phyloP scores from a whole-genome alignment of 2,329 filamentous ascomycete genomes.

The Xylariaceae sp. region DNA sequence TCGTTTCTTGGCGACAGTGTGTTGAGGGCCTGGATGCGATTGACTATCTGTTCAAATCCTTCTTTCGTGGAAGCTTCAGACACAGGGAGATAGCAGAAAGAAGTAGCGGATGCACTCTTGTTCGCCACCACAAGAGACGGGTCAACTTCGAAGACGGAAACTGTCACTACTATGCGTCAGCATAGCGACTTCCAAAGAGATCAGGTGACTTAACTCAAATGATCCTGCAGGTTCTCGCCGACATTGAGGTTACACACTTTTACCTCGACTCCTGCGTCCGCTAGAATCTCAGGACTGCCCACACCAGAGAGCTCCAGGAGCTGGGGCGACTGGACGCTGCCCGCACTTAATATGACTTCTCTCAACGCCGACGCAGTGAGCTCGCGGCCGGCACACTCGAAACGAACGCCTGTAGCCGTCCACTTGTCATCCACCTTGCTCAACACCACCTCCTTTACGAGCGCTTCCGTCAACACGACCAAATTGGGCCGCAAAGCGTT shows the following conservation, averaged over 20 bases:
- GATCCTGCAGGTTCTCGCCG: slow-evolving; percentile 59
- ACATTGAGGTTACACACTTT: slow-evolving; percentile 53
- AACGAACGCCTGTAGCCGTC: slow-evolving; percentile 50
- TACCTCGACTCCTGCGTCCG: slow-evolving; percentile 49
- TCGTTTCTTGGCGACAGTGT: slow-evolving; percentile 32
- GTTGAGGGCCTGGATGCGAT: not conserved
- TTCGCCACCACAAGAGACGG: slow-evolving; percentile 49
- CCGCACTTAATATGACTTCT: slow-evolving; percentile 67
- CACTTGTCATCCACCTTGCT: slow-evolving; percentile 38
- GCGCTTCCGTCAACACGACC: slow-evolving; percentile 53
- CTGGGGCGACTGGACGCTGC: slow-evolving; percentile 63
- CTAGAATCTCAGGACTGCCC: slow-evolving; percentile 54
- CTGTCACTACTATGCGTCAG: slow-evolving; percentile 23
- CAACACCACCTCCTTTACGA: slow-evolving; percentile 54
- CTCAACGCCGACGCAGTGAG: slow-evolving; percentile 42
- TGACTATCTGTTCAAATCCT: slow-evolving; percentile 30
- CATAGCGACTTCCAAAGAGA: not conserved
- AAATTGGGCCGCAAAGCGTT: slow-evolving; percentile 51
- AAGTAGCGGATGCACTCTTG: slow-evolving; percentile 36
- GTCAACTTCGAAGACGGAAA: slow-evolving; percentile 54
- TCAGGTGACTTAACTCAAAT: slow-evolving; percentile 36
- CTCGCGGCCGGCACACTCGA: slow-evolving; percentile 46
- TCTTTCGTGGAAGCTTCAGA: slow-evolving; percentile 42
- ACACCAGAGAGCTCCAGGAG: slow-evolving; percentile 68
- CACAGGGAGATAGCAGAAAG: slow-evolving; percentile 52